These are phyloP conservation scores for Phytophthora multivora DNA, from an alignment of 352 stramenopile species.

Conservation along the genomic window DNA sequence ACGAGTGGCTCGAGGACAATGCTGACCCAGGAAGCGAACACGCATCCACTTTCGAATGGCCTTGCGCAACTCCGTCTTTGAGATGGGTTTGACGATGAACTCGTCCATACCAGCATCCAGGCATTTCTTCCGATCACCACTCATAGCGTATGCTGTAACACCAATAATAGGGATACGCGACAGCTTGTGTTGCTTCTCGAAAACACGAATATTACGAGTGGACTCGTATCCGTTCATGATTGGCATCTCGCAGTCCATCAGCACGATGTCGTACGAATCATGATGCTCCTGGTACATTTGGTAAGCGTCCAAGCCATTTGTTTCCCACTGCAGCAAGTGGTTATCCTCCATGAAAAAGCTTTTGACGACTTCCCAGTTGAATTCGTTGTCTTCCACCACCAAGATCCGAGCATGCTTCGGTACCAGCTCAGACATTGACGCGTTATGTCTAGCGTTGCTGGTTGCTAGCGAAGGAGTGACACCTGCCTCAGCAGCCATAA, in stretches of 20 bases:
- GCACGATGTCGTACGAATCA: conserved; percentile 74
- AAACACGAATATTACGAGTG: conserved; percentile 71
- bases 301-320: conserved; percentile 75
- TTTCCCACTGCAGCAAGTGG: conserved; percentile 82
- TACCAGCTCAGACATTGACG: conserved; percentile 40
- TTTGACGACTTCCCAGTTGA: conserved; percentile 92
- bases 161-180: conserved; percentile 80
- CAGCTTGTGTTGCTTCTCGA: conserved; percentile 70
- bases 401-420: conserved; percentile 78
- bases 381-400: conserved; percentile 90
- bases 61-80: conserved; percentile 61
- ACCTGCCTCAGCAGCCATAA: conserved; percentile 33
- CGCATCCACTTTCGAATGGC: conserved; percentile 85
- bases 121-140: conserved; percentile 82
- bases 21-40: conserved; percentile 68
- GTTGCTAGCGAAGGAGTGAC: conserved; percentile 16
- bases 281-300: conserved; percentile 78
- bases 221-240: conserved; percentile 88
- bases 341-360: conserved; percentile 86
- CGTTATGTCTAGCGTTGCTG: conserved; percentile 22
- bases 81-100: conserved; percentile 88
- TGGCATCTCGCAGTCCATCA: conserved; percentile 90
- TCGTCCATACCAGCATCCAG: conserved; percentile 87
- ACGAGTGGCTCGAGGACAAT: conserved; percentile 29
- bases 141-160: conserved; percentile 88